Percentiles rank a stretch among this genome's conserved stretches.
Evolutionary conservation across 2,329 filamentous ascomycete genomes (phyloP).

Genomic region (Tolypocladium inflatum): DNA sequence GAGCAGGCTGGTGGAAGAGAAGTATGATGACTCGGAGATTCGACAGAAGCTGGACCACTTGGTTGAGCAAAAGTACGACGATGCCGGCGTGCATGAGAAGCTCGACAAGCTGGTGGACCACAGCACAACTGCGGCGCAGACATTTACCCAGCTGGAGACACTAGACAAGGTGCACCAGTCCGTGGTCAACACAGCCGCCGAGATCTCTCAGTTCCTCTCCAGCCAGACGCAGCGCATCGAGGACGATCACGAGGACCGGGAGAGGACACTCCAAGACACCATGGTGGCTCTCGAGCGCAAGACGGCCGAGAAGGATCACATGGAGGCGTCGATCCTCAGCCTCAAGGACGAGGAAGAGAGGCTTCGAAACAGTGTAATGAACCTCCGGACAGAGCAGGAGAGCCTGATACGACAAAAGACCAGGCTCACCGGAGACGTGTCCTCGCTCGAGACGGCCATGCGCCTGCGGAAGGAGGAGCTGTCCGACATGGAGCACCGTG

Average conservation of each 20-base stretch:
- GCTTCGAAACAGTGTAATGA: conserved; percentile 44
- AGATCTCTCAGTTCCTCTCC: conserved; percentile 74
- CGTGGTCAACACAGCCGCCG: conserved; percentile 73
- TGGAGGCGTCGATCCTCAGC: conserved; percentile 44
- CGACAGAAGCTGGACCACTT: conserved; percentile 19
- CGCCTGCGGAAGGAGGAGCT: conserved; percentile 85
- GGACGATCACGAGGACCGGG: conserved; percentile 69
- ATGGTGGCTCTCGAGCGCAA: conserved; percentile 72
- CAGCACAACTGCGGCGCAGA: conserved; percentile 55
- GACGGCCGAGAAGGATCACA: conserved; percentile 52
- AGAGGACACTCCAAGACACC: conserved; percentile 72
- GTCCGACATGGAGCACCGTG: conserved; percentile 79
- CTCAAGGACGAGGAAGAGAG: conserved; percentile 43
- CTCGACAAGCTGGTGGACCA: conserved; percentile 48
- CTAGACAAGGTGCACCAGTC: conserved; percentile 85
- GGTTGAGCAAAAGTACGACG: conserved; percentile 49
- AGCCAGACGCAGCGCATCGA: conserved; percentile 65
- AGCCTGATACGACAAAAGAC: conserved; percentile 69
- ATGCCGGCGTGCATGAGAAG: conserved; percentile 24
- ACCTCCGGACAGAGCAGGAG: conserved; percentile 61
- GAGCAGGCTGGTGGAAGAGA: conserved; percentile 26
- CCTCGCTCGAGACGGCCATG: conserved; percentile 82
- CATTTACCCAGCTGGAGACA: conserved; percentile 66
- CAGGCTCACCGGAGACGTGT: conserved; percentile 74
- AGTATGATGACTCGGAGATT: conserved; percentile 18